phyloP scores from a whole-genome alignment of 2,329 filamentous ascomycete genomes.

The Hypocreales sp. region DNA sequence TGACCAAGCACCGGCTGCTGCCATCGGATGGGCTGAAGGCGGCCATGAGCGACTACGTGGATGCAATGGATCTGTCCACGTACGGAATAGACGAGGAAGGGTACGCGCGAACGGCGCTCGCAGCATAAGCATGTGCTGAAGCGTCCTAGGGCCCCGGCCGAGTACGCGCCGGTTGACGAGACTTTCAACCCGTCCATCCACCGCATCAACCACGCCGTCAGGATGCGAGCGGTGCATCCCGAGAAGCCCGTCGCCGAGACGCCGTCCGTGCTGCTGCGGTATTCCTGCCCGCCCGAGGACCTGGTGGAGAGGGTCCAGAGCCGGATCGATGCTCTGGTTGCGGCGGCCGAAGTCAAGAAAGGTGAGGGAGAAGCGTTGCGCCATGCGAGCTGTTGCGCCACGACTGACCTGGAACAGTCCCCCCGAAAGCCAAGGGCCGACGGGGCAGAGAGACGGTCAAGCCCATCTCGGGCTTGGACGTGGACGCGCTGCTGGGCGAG shows the following conservation, averaged over 20 bases:
- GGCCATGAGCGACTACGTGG: conserved; percentile 84
- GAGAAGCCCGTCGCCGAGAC: conserved; percentile 45
- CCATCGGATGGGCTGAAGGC: conserved; percentile 58
- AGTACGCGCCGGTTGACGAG: conserved; percentile 68
- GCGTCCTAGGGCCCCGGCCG: conserved; percentile 26
- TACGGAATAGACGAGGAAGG: conserved; percentile 62
- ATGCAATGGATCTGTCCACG: conserved; percentile 73
- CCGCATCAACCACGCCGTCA: conserved; percentile 72
- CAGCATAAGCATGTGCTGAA: conserved; percentile 1
- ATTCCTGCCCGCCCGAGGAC: conserved; percentile 54
- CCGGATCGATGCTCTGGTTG: conserved; percentile 49
- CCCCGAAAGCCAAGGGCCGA: conserved; percentile 61
- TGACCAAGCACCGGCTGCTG: conserved; percentile 72
- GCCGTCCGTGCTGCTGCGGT: conserved; percentile 52
- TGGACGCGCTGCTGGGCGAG: conserved; percentile 63
- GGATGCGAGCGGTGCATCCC: conserved; percentile 64
- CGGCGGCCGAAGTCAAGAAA: conserved; percentile 69
- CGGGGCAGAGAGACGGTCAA: conserved; percentile 57
- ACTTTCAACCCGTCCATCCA: conserved; percentile 78
- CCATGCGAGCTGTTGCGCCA: neutral
- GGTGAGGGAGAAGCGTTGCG: conserved; percentile 24
- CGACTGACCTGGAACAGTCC: conserved; percentile 33
- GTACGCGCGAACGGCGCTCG: conserved; percentile 23
- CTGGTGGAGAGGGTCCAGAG: conserved; percentile 41
- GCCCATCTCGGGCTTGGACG: conserved; percentile 78